A percentile compares a stretch with the other conserved stretches of the same genome.
Conservation (phyloP, 805 yeast genomes). For the Wickerhamomyces rabaulensis region DNA sequence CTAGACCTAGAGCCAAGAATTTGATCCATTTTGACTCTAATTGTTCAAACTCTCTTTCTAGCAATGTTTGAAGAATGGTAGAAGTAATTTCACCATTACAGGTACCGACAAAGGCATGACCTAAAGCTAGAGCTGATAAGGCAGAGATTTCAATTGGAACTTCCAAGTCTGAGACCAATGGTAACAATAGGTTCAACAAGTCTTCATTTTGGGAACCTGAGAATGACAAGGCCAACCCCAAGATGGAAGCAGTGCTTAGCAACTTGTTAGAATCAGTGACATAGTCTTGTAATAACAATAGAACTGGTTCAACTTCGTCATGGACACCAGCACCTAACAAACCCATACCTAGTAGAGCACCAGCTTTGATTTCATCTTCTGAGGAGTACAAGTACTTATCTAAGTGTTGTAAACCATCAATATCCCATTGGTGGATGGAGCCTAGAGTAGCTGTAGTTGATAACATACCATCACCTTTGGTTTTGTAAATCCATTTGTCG, state of each 20-base stretch:
- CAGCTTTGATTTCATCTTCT: slow-evolving; percentile 88
- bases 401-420: slow-evolving; percentile 82
- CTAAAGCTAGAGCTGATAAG: slow-evolving; percentile 85
- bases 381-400: slow-evolving; percentile 85
- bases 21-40: slow-evolving; percentile 82
- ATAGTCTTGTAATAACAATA: slow-evolving; percentile 80
- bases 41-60: slow-evolving; percentile 78
- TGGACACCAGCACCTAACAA: slow-evolving; percentile 87
- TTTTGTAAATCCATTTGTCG: slow-evolving; percentile 86
- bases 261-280: slow-evolving; percentile 58
- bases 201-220: slow-evolving; percentile 92
- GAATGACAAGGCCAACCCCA: slow-evolving; percentile 90
- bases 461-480: slow-evolving; percentile 86
- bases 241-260: slow-evolving; percentile 74
- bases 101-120: slow-evolving; percentile 93
- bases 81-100: slow-evolving; percentile 92
- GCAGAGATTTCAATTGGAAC: slow-evolving; percentile 74
- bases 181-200: slow-evolving; percentile 68
- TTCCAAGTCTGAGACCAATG: slow-evolving; percentile 74
- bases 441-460: slow-evolving; percentile 93
- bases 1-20: slow-evolving; percentile 88
- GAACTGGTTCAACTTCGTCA: slow-evolving; percentile 92
- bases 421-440: slow-evolving; percentile 86
- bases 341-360: slow-evolving; percentile 95
- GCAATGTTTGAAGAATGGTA: slow-evolving; percentile 81